Conservation (phyloP, 2,329 filamentous ascomycete species). For the Aspergillus ruber region DNA sequence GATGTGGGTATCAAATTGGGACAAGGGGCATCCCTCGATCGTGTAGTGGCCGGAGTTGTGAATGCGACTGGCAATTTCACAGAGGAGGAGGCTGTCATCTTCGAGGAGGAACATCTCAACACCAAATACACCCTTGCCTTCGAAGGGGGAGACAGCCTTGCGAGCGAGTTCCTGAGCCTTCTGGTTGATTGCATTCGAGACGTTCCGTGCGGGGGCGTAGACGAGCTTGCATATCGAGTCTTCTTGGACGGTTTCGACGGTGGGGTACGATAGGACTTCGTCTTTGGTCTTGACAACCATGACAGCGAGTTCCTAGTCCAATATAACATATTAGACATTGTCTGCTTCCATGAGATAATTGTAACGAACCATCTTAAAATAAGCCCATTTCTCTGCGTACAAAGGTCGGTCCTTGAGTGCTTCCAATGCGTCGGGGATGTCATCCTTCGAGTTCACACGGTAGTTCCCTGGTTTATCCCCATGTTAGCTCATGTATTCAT, state of each 20-base stretch:
- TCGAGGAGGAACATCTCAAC: constrained; percentile 89
- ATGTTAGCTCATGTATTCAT: background rate
- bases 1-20: constrained; percentile 88
- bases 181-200: constrained; percentile 54
- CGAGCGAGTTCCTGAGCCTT: constrained; percentile 70
- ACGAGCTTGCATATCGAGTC: constrained; percentile 92
- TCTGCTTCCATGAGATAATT: background rate
- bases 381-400: constrained; percentile 85
- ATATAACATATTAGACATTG: background rate
- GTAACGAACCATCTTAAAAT: constrained; percentile 59
- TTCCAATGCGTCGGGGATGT: constrained; percentile 61
- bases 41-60: constrained; percentile 96
- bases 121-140: constrained; percentile 88
- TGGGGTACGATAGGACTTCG: constrained; percentile 67
- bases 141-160: constrained; percentile 70
- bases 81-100: constrained; percentile 67
- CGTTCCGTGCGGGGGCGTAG: constrained; percentile 72
- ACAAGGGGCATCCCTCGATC: constrained; percentile 83
- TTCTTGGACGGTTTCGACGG: constrained; percentile 90
- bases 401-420: constrained; percentile 63
- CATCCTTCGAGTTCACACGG: constrained; percentile 52
- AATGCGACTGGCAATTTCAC: constrained; percentile 75
- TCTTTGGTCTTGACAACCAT: constrained; percentile 92
- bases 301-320: constrained; percentile 66
- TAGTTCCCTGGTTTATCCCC: constrained; percentile 51